These are phyloP conservation scores for Oenanthe javanica DNA, from an alignment of 140 eudicot genomes.

Conservation along the genomic window DNA sequence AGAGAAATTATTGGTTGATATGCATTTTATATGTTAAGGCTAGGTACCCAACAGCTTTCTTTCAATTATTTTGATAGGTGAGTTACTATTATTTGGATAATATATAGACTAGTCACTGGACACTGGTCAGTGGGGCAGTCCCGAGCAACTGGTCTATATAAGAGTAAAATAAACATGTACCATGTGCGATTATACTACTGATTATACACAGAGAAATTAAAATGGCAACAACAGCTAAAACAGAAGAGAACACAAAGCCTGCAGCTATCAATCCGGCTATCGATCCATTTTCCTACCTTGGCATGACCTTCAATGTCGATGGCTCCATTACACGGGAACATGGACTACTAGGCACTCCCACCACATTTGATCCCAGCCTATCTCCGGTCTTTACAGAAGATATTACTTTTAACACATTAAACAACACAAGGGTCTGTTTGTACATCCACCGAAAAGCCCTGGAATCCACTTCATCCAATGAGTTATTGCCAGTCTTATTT, in stretches of 20 bases:
- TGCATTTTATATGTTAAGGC: background rate
- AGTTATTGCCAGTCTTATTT: background rate
- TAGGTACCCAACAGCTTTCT: background rate
- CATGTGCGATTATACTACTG: background rate
- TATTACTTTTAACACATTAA: background rate
- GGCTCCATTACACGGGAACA: background rate
- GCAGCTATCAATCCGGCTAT: background rate
- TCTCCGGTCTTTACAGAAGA: background rate
- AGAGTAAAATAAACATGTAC: background rate
- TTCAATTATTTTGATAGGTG: background rate
- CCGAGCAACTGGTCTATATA: background rate
- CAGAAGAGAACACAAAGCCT: background rate
- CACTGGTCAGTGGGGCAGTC: background rate
- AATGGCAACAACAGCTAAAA: background rate
- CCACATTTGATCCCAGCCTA: slow-evolving; percentile 4
- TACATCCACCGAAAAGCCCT: background rate
- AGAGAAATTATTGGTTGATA: too few relatives aligned
- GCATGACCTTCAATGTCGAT: background rate
- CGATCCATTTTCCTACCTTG: slow-evolving; percentile 6
- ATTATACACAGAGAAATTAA: background rate
- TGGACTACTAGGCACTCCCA: background rate
- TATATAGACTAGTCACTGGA: background rate
- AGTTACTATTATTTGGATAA: background rate
- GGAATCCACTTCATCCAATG: background rate
- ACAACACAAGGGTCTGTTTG: background rate